phyloP scores from a whole-genome alignment of 495 filamentous ascomycete species.

The Cercophora newfieldiana region DNA sequence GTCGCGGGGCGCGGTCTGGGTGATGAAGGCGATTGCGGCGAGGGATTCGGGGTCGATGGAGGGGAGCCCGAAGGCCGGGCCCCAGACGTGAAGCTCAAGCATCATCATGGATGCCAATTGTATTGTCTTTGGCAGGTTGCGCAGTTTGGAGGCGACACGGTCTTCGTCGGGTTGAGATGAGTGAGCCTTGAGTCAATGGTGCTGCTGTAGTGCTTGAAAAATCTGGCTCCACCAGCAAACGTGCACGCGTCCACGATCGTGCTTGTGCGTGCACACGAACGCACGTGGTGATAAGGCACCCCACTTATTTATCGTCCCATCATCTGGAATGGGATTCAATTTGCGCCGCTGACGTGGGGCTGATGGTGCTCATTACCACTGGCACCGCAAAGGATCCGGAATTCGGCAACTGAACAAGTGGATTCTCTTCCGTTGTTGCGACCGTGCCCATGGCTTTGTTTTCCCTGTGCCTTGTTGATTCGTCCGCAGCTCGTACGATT shows the following conservation, averaged over 20 bases:
- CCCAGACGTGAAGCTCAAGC: conserved; percentile 80
- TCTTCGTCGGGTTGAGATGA: too few species aligned
- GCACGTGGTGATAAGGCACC: conserved; percentile 13
- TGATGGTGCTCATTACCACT: too few species aligned
- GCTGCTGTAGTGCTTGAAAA: neutral
- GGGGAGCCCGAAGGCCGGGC: conserved; percentile 80
- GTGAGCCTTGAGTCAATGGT: too few species aligned
- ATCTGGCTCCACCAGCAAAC: neutral
- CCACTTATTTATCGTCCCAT: neutral
- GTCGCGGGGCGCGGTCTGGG: conserved; percentile 54
- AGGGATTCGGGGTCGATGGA: conserved; percentile 91
- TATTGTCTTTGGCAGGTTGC: neutral
- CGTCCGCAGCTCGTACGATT: neutral
- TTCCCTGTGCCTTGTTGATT: neutral
- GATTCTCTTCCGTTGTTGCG: neutral
- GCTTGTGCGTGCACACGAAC: too few species aligned
- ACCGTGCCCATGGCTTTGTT: neutral
- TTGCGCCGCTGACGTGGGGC: neutral
- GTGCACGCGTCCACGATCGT: neutral
- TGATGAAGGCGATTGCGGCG: conserved; percentile 71
- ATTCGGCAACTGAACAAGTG: neutral
- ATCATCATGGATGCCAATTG: neutral
- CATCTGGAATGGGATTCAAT: neutral
- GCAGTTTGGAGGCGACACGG: neutral
- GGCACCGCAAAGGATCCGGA: neutral